These are phyloP conservation scores for Castanea sativa DNA, from an alignment of 306 rosid species.

Conservation along the genomic window DNA sequence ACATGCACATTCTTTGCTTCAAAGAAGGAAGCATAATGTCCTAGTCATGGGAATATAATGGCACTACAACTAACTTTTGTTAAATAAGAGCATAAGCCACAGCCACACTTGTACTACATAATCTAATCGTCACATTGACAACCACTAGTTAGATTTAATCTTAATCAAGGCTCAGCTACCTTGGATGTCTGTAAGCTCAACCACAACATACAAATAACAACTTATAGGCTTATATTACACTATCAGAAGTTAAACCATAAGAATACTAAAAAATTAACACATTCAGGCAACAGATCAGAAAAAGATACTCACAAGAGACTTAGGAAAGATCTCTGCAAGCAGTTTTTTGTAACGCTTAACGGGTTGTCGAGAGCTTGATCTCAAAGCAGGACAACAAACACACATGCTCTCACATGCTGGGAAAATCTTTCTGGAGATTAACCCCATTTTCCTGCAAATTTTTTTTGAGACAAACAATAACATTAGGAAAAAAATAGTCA, in stretches of 20 bases:
- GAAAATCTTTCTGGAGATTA: slow-evolving; percentile 85
- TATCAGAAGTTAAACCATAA: background rate
- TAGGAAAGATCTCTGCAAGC: slow-evolving; percentile 89
- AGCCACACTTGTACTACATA: background rate
- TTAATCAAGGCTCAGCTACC: background rate
- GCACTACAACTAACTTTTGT: background rate
- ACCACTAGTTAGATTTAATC: background rate
- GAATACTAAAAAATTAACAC: background rate
- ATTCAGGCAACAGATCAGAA: background rate
- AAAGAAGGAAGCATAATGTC: background rate
- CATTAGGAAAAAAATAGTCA: slow-evolving; percentile 12
- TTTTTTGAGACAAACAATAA: slow-evolving; percentile 4
- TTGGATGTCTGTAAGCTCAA: background rate
- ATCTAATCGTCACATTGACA: slow-evolving; percentile 1
- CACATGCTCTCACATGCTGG: slow-evolving; percentile 97
- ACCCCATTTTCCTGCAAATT: slow-evolving; percentile 71
- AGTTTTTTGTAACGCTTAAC: slow-evolving; percentile 93
- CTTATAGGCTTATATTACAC: background rate
- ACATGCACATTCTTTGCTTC: slow-evolving; percentile 12
- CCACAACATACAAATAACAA: background rate
- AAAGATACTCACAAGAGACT: slow-evolving; percentile 56
- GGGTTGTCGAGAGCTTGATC: slow-evolving; percentile 94
- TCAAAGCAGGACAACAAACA: slow-evolving; percentile 94
- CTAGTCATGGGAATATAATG: background rate
- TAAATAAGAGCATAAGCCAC: background rate